These are phyloP conservation scores for Intubia oerlemansii DNA, from an alignment of 2,329 filamentous ascomycete genomes.

Conservation along the genomic window DNA sequence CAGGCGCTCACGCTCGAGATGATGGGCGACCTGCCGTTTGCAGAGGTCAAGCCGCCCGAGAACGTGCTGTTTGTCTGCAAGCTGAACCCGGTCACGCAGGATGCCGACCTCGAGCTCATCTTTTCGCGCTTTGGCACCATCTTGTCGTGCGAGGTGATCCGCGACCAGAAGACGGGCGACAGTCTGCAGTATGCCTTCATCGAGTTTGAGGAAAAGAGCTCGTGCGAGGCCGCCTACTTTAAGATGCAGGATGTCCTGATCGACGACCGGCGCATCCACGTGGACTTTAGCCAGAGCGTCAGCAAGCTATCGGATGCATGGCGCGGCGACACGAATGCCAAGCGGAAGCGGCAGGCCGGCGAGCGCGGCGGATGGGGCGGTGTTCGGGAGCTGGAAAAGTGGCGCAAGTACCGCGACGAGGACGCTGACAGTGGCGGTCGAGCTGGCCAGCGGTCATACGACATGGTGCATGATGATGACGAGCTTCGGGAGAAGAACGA, in stretches of 20 bases:
- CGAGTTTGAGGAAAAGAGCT: conserved; percentile 80
- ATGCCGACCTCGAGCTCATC: conserved; percentile 85
- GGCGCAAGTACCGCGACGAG: conserved; percentile 67
- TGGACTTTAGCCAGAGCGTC: conserved; percentile 95
- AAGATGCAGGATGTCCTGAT: conserved; percentile 98
- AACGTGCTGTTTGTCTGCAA: conserved; percentile 98
- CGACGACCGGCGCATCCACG: conserved; percentile 91
- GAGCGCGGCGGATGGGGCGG: conserved; percentile 63
- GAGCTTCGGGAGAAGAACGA: conserved; percentile 26
- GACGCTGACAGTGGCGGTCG: conserved; percentile 20
- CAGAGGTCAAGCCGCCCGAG: conserved; percentile 91
- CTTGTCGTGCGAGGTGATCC: conserved; percentile 84
- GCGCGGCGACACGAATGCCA: conserved; percentile 68
- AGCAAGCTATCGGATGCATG: conserved; percentile 73
- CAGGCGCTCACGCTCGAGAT: conserved; percentile 92
- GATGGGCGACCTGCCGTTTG: conserved; percentile 92
- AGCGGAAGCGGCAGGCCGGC: conserved; percentile 33
- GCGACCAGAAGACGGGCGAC: conserved; percentile 83
- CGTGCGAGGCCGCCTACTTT: conserved; percentile 89
- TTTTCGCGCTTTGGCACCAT: conserved; percentile 95
- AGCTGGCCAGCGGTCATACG: conserved; percentile 33
- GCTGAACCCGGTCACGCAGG: conserved; percentile 85
- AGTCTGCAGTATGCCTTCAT: conserved; percentile 96
- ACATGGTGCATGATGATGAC: conserved; percentile 63
- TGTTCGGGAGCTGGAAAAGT: conserved; percentile 70